Conservation (phyloP, 768 basidiomycete species). For the Mycena filopes region DNA sequence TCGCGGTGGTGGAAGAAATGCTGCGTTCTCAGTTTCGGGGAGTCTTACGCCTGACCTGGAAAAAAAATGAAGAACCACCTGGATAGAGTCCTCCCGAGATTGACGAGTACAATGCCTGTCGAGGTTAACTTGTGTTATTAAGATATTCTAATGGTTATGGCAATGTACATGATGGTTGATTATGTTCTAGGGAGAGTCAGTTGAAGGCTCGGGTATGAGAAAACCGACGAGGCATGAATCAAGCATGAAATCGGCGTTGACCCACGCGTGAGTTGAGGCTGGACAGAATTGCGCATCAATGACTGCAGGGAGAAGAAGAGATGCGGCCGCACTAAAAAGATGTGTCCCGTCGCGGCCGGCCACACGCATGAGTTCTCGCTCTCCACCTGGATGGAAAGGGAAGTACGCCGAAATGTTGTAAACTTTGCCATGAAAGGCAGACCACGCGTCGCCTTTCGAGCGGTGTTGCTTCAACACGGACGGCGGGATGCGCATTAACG, state of each 20-base stretch:
- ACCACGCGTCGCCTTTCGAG: conserved; percentile 90
- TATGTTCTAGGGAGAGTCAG: conserved; percentile 40
- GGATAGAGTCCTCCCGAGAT: no score
- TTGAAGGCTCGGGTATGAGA: conserved; percentile 75
- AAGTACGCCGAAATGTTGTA: conserved; percentile 97
- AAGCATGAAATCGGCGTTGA: conserved; percentile 95
- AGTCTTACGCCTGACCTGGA: no score
- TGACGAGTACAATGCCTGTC: no score
- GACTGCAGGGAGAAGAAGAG: background rate
- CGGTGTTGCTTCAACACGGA: conserved; percentile 85
- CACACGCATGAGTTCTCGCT: conserved; percentile 92
- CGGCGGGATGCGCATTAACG: conserved; percentile 75
- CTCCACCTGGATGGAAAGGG: conserved; percentile 93
- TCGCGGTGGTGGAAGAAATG: no score
- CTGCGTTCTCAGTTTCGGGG: no score
- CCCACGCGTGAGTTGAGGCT: conserved; percentile 97
- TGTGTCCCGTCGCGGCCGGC: conserved; percentile 96
- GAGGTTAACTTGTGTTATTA: no score
- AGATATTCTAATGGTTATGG: no score
- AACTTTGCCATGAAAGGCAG: conserved; percentile 90
- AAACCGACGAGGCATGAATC: conserved; percentile 94
- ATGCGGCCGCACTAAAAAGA: conserved; percentile 79
- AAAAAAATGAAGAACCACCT: no score
- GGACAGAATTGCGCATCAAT: conserved; percentile 1
- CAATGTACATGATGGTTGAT: no score